Base-by-base conservation (phyloP, 2,329 filamentous ascomycete species). In the Fusarium nurragi region DNA sequence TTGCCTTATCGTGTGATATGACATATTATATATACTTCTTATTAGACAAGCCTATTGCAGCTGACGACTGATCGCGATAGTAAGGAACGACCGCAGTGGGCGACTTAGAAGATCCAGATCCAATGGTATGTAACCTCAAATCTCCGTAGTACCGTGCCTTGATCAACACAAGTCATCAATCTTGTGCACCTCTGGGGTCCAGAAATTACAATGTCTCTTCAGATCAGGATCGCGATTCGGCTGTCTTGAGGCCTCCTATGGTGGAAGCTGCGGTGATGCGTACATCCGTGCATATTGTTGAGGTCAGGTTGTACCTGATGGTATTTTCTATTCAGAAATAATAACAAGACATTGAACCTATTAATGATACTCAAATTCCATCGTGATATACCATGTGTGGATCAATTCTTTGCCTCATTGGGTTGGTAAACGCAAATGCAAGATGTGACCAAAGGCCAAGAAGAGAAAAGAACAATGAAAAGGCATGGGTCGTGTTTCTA, bases 121-220 rank as follows among this genome's bases (percentile, higher is more conserved):
- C n/a, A n/a, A n/a, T n/a, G n/a, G n/a, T n/a, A n/a, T n/a, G n/a
- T n/a, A n/a, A n/a, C n/a, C n/a, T n/a, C n/a, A n/a, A n/a, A n/a
- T n/a, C n/a, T n/a, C n/a, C n/a, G n/a, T n/a, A n/a, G n/a, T n/a
- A n/a, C n/a, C n/a, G n/a, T n/a, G n/a, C n/a, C n/a, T n/a, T n/a
- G n/a, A n/a, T n/a, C n/a, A n/a, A n/a, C n/a, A n/a, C n/a, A n/a
- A n/a, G 13, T 14, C 26, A 14, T 14, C 47, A 3, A 50, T 5
- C 32, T 45, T 50, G 7, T 50, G 47, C 47, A 50, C 45, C 7
- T 50, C 47, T 3, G 47, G 47, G 6, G 47, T 38, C 47, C 47
- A 50, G n/a, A 50, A 50, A n/a, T 50, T 50, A 11, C 47, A 50
- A 2, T 38, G 38, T 2, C 47, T 44, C 12, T 38, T 50, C 4